A percentile compares a stretch with the other conserved stretches of the same genome.
Conservation (phyloP, 345 rosid species). For the Acer negundo region DNA sequence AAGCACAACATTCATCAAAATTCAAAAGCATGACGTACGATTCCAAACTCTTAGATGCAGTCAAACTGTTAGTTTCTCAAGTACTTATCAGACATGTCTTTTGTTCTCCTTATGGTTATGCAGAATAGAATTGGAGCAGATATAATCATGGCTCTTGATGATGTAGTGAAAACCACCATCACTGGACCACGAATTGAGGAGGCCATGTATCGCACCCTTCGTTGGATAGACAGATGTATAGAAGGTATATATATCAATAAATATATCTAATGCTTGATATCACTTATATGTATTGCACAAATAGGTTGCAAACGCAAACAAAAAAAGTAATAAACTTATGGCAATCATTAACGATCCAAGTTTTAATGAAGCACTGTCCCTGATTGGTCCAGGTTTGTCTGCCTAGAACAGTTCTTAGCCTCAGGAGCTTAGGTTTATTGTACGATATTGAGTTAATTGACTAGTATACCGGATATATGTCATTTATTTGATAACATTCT, state of each 20-base stretch:
- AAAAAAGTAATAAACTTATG: neutral
- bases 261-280: slow-evolving; percentile 1
- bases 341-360: neutral
- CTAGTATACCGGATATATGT: neutral
- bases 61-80: slow-evolving; percentile 6
- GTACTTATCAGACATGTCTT: slow-evolving; percentile 1
- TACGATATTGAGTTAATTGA: neutral
- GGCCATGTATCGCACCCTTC: slow-evolving; percentile 86
- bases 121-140: slow-evolving; percentile 91
- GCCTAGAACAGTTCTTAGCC: neutral
- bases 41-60: neutral
- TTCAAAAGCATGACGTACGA: neutral
- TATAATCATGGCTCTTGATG: slow-evolving; percentile 90
- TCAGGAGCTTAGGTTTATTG: slow-evolving; percentile 11
- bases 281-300: neutral
- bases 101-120: slow-evolving; percentile 23
- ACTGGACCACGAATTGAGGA: slow-evolving; percentile 83
- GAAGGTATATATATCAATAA: slow-evolving; percentile 51
- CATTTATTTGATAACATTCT: neutral
- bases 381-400: slow-evolving; percentile 1
- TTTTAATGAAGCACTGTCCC: slow-evolving; percentile 16
- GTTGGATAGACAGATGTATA: slow-evolving; percentile 86
- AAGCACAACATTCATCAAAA: neutral
- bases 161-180: slow-evolving; percentile 79
- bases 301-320: slow-evolving; percentile 6